A percentile compares a stretch with the other conserved stretches of the same genome.
These are phyloP conservation scores for Candida pseudofarinosa DNA, from an alignment of 805 yeast genomes.

Conservation along the genomic window DNA sequence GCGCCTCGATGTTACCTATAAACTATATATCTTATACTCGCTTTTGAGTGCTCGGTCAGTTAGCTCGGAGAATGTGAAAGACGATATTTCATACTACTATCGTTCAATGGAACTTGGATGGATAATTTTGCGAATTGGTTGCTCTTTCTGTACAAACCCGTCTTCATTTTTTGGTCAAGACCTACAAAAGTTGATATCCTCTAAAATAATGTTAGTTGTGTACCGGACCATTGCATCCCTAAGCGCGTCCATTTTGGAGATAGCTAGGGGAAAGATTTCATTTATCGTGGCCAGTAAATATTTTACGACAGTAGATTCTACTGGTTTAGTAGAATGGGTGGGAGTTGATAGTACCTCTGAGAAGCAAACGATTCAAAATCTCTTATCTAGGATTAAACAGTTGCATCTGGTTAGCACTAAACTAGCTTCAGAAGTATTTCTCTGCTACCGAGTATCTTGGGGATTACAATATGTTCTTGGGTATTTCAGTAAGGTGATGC, in stretches of 20 bases:
- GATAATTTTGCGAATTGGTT: background rate
- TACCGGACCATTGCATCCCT: background rate
- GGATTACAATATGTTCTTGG: background rate
- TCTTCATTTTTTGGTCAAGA: slow-evolving; percentile 5
- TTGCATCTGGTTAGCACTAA: background rate
- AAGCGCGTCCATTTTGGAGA: slow-evolving; percentile 3
- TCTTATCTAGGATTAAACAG: background rate
- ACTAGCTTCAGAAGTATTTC: background rate
- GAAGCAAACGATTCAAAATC: background rate
- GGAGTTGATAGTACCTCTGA: slow-evolving; percentile 3
- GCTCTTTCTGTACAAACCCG: slow-evolving; percentile 1
- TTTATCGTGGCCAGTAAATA: slow-evolving; percentile 2
- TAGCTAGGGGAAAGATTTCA: slow-evolving; percentile 4
- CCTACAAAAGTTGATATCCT: slow-evolving; percentile 3
- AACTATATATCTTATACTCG: slow-evolving; percentile 1
- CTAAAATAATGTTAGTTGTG: slow-evolving; percentile 3
- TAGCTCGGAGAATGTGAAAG: background rate
- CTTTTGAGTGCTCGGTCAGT: background rate
- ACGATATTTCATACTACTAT: background rate
- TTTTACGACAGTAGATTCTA: slow-evolving; percentile 6
- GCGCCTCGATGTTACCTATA: slow-evolving; percentile 3
- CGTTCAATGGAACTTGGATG: background rate
- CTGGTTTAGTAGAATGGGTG: slow-evolving; percentile 5
- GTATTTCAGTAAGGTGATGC: background rate
- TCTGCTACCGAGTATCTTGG: background rate